Conservation (phyloP, 805 yeast genomes). For the Middelhovenomyces tepae region DNA sequence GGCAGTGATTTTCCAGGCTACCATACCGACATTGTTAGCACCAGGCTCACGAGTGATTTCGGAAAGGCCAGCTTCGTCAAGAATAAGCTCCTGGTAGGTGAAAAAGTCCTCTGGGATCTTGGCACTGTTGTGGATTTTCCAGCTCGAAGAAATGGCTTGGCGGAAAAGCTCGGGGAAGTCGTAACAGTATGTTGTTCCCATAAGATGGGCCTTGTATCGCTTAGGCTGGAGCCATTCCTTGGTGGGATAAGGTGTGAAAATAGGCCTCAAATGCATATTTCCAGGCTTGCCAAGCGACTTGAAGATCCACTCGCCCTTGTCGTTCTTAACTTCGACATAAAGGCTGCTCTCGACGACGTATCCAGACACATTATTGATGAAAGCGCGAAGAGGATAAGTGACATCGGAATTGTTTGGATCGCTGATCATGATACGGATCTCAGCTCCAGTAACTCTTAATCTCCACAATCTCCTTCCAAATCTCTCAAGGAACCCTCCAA, state of each 20-base stretch:
- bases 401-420: slow-evolving; percentile 79
- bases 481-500: slow-evolving; percentile 95
- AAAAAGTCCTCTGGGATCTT: slow-evolving; percentile 67
- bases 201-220: slow-evolving; percentile 94
- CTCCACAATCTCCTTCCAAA: slow-evolving; percentile 97
- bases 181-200: slow-evolving; percentile 97
- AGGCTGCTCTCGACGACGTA: slow-evolving; percentile 93
- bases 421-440: slow-evolving; percentile 89
- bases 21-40: slow-evolving; percentile 94
- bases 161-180: slow-evolving; percentile 99
- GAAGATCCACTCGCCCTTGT: slow-evolving; percentile 94
- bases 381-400: slow-evolving; percentile 93
- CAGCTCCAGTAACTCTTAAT: slow-evolving; percentile 94
- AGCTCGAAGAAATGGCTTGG: slow-evolving; percentile 76
- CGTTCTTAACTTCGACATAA: slow-evolving; percentile 88
- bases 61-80: slow-evolving; percentile 74
- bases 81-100: slow-evolving; percentile 70
- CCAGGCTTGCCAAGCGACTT: slow-evolving; percentile 93
- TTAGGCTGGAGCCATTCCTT: slow-evolving; percentile 98
- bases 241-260: slow-evolving; percentile 93
- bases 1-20: slow-evolving; percentile 82
- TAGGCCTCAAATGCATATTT: slow-evolving; percentile 92
- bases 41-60: slow-evolving; percentile 95
- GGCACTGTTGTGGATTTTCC: slow-evolving; percentile 51
- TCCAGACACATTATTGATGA: slow-evolving; percentile 93